A percentile compares a stretch with the other conserved stretches of the same genome.
phyloP scores from a whole-genome alignment of 2,329 filamentous ascomycete genomes.

The Talaromyces piceae region DNA sequence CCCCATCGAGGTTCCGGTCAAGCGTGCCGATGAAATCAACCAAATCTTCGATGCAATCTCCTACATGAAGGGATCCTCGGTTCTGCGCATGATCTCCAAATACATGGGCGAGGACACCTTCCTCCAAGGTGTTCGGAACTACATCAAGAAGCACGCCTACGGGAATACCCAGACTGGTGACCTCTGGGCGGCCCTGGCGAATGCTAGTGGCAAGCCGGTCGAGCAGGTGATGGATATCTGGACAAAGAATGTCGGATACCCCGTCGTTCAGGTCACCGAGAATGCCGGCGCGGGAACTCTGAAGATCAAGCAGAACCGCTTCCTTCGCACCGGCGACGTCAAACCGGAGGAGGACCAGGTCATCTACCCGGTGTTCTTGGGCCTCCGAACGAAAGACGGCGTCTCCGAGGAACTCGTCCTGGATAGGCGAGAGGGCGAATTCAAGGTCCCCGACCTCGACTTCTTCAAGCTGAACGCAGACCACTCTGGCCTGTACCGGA shows the following conservation, averaged over 20 bases:
- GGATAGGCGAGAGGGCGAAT: constrained; percentile 62
- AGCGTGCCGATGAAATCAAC: constrained; percentile 91
- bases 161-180: constrained; percentile 88
- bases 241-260: constrained; percentile 94
- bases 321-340: constrained; percentile 84
- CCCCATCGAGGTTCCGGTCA: constrained; percentile 92
- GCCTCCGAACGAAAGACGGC: constrained; percentile 74
- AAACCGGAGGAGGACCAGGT: constrained; percentile 87
- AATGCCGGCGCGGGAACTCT: constrained; percentile 64
- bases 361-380: constrained; percentile 83
- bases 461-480: constrained; percentile 98
- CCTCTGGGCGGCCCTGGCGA: constrained; percentile 78
- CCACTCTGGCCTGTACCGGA: constrained; percentile 87
- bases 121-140: constrained; percentile 81
- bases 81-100: constrained; percentile 94
- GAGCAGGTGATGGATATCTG: constrained; percentile 88
- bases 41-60: constrained; percentile 98
- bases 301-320: constrained; percentile 87
- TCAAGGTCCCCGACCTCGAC: constrained; percentile 69
- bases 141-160: constrained; percentile 95
- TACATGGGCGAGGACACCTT: constrained; percentile 89
- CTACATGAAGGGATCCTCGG: constrained; percentile 93
- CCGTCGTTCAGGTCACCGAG: constrained; percentile 80
- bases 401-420: constrained; percentile 70
- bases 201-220: constrained; percentile 86